These are phyloP conservation scores for Hansenula sp. DNA, from an alignment of 1,139 yeast species.

Conservation along the genomic window DNA sequence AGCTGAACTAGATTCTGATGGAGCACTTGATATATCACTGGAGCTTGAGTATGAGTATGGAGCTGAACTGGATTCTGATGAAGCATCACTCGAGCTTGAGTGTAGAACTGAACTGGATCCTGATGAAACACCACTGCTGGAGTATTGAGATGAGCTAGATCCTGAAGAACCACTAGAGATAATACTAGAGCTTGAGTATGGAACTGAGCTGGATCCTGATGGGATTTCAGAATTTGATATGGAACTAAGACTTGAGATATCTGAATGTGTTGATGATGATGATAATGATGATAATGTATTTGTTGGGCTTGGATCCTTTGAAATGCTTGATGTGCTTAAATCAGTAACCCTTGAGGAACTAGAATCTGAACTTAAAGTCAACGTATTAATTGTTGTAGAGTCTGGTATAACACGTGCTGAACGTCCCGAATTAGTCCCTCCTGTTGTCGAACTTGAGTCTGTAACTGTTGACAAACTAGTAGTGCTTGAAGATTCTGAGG, in stretches of 20 bases:
- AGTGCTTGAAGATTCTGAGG: background rate
- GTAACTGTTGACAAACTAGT: background rate
- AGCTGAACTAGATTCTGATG: background rate
- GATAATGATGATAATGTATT: no score
- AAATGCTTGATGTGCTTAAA: conserved; percentile 2
- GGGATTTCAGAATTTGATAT: background rate
- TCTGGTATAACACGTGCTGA: no score
- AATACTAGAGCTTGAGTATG: no score
- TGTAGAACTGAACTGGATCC: background rate
- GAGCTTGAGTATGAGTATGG: background rate
- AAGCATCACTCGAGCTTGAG: no score
- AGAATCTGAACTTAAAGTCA: no score
- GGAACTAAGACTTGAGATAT: background rate
- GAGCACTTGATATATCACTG: background rate
- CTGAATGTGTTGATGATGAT: background rate
- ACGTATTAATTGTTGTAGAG: no score
- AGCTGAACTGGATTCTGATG: no score
- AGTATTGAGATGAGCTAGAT: background rate
- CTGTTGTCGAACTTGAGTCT: background rate
- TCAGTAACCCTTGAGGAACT: no score
- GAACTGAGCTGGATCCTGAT: background rate
- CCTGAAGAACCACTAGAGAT: background rate
- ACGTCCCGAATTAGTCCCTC: no score
- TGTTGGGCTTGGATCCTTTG: no score
- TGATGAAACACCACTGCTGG: background rate